Conservation (phyloP, 1,284 basidiomycete genomes). For the Trametes versicolor region DNA sequence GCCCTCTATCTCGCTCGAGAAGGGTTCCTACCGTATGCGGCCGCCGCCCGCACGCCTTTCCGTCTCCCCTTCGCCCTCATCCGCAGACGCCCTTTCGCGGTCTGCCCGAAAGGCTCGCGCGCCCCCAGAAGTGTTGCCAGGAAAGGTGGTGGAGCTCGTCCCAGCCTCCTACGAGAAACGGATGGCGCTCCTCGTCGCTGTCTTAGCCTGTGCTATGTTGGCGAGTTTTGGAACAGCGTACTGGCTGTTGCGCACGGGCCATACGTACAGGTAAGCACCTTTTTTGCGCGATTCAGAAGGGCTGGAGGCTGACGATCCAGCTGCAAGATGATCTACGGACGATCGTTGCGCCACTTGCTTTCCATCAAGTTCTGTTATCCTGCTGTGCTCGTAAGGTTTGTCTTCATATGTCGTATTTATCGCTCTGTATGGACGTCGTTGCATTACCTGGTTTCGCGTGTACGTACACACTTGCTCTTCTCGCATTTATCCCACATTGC, state of each 20-base stretch:
- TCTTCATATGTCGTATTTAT: too few species aligned
- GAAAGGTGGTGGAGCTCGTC: conserved; percentile 16
- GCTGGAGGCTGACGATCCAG: too few species aligned
- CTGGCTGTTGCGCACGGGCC: conserved; percentile 62
- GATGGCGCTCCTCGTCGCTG: conserved; percentile 50
- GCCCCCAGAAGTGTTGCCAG: neutral
- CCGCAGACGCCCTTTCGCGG: conserved; percentile 5
- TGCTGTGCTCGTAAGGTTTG: too few species aligned
- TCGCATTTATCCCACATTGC: too few species aligned
- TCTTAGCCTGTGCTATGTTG: conserved; percentile 59
- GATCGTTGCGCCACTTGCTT: too few species aligned
- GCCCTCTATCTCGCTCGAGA: conserved; percentile 71
- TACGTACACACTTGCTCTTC: too few species aligned
- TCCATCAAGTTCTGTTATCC: too few species aligned
- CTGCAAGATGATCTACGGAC: too few species aligned
- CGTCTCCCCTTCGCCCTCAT: conserved; percentile 21
- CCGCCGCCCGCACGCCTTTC: conserved; percentile 46
- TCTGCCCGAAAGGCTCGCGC: neutral
- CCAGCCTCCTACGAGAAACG: conserved; percentile 41
- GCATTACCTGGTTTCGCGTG: too few species aligned
- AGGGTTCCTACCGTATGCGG: conserved; percentile 69
- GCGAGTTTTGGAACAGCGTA: conserved; percentile 68
- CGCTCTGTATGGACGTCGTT: too few species aligned
- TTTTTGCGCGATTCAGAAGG: too few species aligned
- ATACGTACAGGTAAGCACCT: neutral